phyloP scores from a whole-genome alignment of 805 yeast genomes.

The Schizosaccharomyces japonicus region DNA sequence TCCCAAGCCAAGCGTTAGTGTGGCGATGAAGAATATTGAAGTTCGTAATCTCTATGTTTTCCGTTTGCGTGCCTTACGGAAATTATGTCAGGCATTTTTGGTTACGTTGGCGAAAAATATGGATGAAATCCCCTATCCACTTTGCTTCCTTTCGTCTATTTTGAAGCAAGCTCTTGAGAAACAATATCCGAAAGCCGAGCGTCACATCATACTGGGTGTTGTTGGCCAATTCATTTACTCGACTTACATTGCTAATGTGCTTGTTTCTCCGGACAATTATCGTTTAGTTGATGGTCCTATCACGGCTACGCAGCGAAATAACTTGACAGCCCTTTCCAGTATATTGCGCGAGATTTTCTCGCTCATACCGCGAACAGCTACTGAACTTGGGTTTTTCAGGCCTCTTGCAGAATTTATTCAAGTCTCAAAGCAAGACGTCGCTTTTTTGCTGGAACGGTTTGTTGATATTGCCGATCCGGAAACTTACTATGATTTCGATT shows the following conservation, averaged over 20 bases:
- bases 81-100: constrained; percentile 37
- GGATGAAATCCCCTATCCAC: constrained; percentile 26
- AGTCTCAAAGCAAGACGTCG: constrained; percentile 30
- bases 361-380: background rate
- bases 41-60: constrained; percentile 46
- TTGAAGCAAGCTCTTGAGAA: constrained; percentile 15
- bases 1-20: constrained; percentile 19
- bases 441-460: background rate
- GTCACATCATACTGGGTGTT: constrained; percentile 35
- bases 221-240: constrained; percentile 32
- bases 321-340: constrained; percentile 32
- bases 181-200: constrained; percentile 31
- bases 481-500: constrained; percentile 29
- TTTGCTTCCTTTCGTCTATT: constrained; percentile 31
- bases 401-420: constrained; percentile 20
- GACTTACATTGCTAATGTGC: constrained; percentile 18
- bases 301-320: constrained; percentile 19
- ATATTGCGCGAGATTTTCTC: constrained; percentile 14
- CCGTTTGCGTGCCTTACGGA: constrained; percentile 55
- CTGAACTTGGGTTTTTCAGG: background rate
- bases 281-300: constrained; percentile 25
- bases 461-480: constrained; percentile 2
- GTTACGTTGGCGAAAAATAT: constrained; percentile 25
- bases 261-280: constrained; percentile 21
- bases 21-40: constrained; percentile 58